Evolutionary conservation across 2,329 filamentous ascomycete genomes (phyloP), one percentile per base, ranked within the genome.

Genomic region (Diaporthe sp.): DNA sequence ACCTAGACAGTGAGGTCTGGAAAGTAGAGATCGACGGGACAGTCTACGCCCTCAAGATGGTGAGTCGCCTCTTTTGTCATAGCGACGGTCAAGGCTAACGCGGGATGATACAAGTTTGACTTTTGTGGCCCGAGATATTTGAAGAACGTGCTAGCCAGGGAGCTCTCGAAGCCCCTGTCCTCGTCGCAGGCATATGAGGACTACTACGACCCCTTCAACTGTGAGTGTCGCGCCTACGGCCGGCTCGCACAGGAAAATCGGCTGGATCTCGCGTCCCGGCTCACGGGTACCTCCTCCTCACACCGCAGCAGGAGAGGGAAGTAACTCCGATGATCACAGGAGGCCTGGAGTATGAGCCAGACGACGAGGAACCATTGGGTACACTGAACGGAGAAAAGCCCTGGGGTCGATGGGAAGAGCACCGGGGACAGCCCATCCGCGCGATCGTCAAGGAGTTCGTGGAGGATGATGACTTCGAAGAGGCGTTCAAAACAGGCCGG

Each of bases 151-250:
- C 8, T 37, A 0, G 31, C 31, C 55, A 37, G 19, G 31, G 19
- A 37, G 0, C 55, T 58, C 55, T 12, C 7, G 1, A 0, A 37
- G 55, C 31, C 55, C 8, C 31, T 58, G 17, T 37, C 55, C 17
- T 58, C 55, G 8, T 13, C 55, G 8, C 17, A 58, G 31, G 55
- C 55, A 37, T 58, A 58, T 22, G 31, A 37, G 28, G 73, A 76
- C 46, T 77, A 76, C 51, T 75, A 74, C 51, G 75, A 76, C 49
- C 68, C 72, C 31, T 78, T 78, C 70, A 75, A 73, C 73, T 72
- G 70, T 46, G 77, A 78, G 68, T 78, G 75, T 34, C 75, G 77
- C 15, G 76, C 46, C 13, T 78, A 78, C 53, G 76, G 73, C 62
- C 72, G 75, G 19, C 75, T 78, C 17, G 75, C 76, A 31, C 42